Conservation (phyloP, 371 early-diverging fungal genomes). For the Lichtheimia ornata region DNA sequence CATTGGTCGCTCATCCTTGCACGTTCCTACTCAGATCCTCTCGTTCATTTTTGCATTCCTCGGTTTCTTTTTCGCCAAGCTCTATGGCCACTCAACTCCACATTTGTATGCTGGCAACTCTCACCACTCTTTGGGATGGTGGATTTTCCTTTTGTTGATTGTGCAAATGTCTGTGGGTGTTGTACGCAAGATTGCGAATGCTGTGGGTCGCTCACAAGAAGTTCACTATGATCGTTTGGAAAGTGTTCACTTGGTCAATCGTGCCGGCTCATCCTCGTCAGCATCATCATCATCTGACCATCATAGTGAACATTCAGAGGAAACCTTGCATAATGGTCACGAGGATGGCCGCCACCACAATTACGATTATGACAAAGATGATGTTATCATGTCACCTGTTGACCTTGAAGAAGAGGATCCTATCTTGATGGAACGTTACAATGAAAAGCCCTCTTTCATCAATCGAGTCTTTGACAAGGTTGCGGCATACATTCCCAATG, state of each 20-base stretch:
- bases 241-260: conserved; percentile 28
- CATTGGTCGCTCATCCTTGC: conserved; percentile 50
- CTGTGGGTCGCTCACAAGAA: conserved; percentile 27
- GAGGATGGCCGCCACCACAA: conserved; percentile 10
- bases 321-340: conserved; percentile 31
- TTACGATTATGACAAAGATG: conserved; percentile 21
- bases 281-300: conserved; percentile 23
- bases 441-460: conserved; percentile 25
- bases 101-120: conserved; percentile 47
- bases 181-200: conserved; percentile 49
- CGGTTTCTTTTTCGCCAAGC: conserved; percentile 49
- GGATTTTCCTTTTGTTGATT: conserved; percentile 36
- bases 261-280: conserved; percentile 17
- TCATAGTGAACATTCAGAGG: conserved; percentile 34
- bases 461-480: conserved; percentile 28
- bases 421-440: conserved; percentile 6
- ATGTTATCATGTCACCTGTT: conserved; percentile 16
- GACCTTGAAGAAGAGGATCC: conserved; percentile 24
- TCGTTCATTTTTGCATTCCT: conserved; percentile 35
- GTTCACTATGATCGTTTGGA: conserved; percentile 34
- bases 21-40: conserved; percentile 42
- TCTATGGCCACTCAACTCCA: conserved; percentile 50
- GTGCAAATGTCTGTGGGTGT: conserved; percentile 47
- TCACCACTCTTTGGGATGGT: conserved; percentile 51
- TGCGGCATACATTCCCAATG: conserved; percentile 33